phyloP scores from a whole-genome alignment of 345 rosid species.

The Linum usitatissimum region DNA sequence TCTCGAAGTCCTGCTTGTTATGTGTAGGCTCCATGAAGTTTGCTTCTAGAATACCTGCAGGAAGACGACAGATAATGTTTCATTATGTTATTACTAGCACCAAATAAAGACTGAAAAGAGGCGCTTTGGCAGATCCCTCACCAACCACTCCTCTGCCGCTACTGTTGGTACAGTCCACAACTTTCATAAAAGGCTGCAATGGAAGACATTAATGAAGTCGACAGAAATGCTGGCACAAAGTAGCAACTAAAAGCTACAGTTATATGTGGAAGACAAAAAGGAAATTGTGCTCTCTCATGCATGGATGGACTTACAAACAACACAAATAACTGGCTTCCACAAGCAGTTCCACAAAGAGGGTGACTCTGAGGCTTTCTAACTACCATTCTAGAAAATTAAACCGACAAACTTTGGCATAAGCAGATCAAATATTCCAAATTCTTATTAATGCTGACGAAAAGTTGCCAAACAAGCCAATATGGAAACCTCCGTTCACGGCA shows the following conservation, averaged over 20 bases:
- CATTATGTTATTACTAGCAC: background rate
- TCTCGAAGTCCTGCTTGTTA: constrained; percentile 28
- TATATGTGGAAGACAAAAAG: background rate
- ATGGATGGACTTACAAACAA: background rate
- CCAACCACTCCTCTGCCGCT: constrained; percentile 21
- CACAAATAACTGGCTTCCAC: background rate
- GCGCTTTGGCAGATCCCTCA: constrained; percentile 11
- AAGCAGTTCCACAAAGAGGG: background rate
- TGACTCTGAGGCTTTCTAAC: background rate
- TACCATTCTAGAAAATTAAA: background rate
- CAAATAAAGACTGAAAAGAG: background rate
- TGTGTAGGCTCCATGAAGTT: constrained; percentile 21
- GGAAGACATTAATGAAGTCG: background rate
- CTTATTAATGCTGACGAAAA: too few relatives aligned
- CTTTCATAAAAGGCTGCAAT: constrained; percentile 88
- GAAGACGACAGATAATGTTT: too few relatives aligned
- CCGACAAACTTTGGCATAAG: too few relatives aligned
- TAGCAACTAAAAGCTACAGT: background rate
- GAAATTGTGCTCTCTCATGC: background rate
- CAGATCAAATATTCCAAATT: too few relatives aligned
- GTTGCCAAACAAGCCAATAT: too few relatives aligned
- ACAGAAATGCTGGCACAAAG: background rate
- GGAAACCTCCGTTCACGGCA: too few relatives aligned
- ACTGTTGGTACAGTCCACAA: constrained; percentile 23
- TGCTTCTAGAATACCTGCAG: constrained; percentile 20